Base-by-base conservation (phyloP, 805 yeast species). In the Ogataea paradorogensis region DNA sequence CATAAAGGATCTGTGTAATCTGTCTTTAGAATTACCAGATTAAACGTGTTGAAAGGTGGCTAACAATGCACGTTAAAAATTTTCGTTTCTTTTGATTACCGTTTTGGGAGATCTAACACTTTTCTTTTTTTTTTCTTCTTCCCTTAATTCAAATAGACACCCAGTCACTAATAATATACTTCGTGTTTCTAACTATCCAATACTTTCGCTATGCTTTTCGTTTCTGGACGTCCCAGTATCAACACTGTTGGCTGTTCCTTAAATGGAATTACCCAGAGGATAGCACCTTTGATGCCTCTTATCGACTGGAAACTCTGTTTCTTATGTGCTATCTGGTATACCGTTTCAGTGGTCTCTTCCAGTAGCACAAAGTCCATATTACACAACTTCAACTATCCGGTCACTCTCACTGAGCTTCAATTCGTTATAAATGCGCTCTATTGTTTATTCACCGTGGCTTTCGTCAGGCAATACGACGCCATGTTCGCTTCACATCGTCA, bases 391-490 rank as follows among this genome's bases (percentile, higher is more conserved):
- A 74, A 74, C 31, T 85, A 80, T 59, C 96, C 99, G 1, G 79
- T 89, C n/a, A 82, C 95, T 1, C 73, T 93, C 42, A 88, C 97
- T 1, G 89, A 90, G 69, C 65, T 83, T 38, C 98, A 93, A 66
- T 91, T 91, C 56, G 53, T 83, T 22, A 68, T 87, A 51, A 89
- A 89, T 51, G 82, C 81, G 4, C 27, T 66, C 9, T 68, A 84
- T 44, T 84, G 93, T 47, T 47, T 79, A 16, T 16, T 61, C 0
- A 52, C 63, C 1, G 54, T 63, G 23, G 27, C 40, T n/a, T 41
- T 42, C 20, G 52, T 60, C 24, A 53, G 51, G 42, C 43, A 38
- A 27, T 48, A 51, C 27, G 61, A 59, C 42, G 69, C 78, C 9
- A 54, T 75, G 23, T 48, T 61, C 2, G 46, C 48, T 8, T 42